Percentiles rank a stretch among this genome's conserved stretches.
These are phyloP conservation scores for Claviceps paspali DNA, from an alignment of 2,329 filamentous ascomycete species.

Conservation along the genomic window DNA sequence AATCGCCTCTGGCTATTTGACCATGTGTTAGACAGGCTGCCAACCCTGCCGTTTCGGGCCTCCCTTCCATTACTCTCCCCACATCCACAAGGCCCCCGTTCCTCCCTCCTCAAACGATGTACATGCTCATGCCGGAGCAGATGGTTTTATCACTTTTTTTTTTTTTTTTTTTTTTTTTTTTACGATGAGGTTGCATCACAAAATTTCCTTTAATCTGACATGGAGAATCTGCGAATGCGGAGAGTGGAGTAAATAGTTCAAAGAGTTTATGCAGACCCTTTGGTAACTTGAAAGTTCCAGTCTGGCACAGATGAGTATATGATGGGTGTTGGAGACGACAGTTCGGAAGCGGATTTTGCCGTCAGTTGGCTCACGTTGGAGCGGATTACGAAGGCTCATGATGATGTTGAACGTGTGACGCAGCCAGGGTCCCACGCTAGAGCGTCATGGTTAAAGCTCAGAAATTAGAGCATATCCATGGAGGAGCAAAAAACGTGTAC, in stretches of 20 bases:
- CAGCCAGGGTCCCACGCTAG: conserved; percentile 2
- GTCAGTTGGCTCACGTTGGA: conserved; percentile 8
- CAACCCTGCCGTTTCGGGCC: neutral
- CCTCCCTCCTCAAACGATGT: neutral
- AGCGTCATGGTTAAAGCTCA: conserved; percentile 5
- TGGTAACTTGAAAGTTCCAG: conserved; percentile 54
- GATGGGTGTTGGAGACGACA: conserved; percentile 9
- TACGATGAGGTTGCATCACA: conserved; percentile 18
- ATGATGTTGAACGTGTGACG: neutral
- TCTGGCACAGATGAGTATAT: conserved; percentile 21
- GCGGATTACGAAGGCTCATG: conserved; percentile 6
- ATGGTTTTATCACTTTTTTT: too few relatives aligned
- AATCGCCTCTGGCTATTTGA: neutral
- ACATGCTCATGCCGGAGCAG: conserved; percentile 13
- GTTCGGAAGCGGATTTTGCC: conserved; percentile 5
- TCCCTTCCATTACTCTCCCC: conserved; percentile 4
- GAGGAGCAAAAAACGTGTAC: neutral
- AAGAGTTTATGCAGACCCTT: conserved; percentile 26
- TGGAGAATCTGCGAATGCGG: conserved; percentile 18
- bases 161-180: too few relatives aligned
- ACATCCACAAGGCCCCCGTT: conserved; percentile 7
- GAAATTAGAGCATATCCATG: conserved; percentile 3
- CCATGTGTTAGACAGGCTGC: neutral
- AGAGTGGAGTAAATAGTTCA: conserved; percentile 13
- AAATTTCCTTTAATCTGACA: conserved; percentile 15